phyloP scores from a whole-genome alignment of 2,329 filamentous ascomycete species.

The Diaporthe sp. region DNA sequence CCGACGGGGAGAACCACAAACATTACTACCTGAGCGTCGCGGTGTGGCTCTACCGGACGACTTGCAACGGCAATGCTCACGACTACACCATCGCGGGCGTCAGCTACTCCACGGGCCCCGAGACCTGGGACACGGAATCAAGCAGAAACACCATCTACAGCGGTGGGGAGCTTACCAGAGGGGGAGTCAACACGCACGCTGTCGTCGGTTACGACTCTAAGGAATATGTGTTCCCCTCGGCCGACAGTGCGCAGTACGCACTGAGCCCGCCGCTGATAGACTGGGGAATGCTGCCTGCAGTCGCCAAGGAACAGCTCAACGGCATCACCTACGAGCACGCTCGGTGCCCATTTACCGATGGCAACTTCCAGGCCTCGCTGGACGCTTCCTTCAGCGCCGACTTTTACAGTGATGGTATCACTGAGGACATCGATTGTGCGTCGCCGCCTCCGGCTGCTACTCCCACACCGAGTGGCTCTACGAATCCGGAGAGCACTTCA shows the following conservation, averaged over 20 bases:
- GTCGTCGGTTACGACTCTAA: constrained; percentile 9
- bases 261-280: constrained; percentile 3
- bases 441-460: neutral
- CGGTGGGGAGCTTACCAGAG: neutral
- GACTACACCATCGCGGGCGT: constrained; percentile 5
- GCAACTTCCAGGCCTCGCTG: constrained; percentile 6
- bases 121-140: constrained; percentile 4
- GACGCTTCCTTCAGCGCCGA: neutral
- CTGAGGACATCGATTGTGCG: neutral
- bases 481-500: neutral
- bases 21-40: neutral
- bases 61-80: constrained; percentile 11
- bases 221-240: constrained; percentile 2
- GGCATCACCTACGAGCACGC: constrained; percentile 13
- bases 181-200: neutral
- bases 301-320: neutral
- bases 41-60: neutral
- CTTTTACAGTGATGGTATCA: neutral
- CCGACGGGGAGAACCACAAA: constrained; percentile 6
- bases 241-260: constrained; percentile 1
- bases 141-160: constrained; percentile 8
- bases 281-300: neutral
- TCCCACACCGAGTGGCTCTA: neutral
- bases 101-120: constrained; percentile 3
- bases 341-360: neutral